phyloP scores from a whole-genome alignment of 2,329 filamentous ascomycete genomes.

The Fusarium ramigenum region DNA sequence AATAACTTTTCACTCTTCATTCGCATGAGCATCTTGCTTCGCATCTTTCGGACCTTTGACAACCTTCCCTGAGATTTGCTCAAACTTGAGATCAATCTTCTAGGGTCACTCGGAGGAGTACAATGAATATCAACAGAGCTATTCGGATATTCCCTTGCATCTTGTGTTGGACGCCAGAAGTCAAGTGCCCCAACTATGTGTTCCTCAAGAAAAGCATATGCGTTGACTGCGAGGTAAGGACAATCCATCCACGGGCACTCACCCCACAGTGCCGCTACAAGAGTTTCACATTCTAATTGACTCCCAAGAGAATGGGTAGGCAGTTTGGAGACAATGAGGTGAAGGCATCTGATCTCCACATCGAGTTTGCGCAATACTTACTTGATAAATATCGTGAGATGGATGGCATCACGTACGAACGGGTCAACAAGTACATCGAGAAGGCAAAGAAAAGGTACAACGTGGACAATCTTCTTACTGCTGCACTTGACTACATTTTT shows the following conservation, averaged over 20 bases:
- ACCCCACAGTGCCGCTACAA: neutral
- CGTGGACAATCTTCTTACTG: conserved; percentile 36
- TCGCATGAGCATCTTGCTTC: neutral
- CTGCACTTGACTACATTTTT: conserved; percentile 36
- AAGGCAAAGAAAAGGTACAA: conserved; percentile 26
- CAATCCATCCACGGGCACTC: neutral
- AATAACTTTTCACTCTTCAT: neutral
- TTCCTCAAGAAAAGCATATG: conserved; percentile 38
- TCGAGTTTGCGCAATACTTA: conserved; percentile 39
- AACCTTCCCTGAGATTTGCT: neutral
- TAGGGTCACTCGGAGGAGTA: neutral
- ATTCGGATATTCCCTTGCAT: conserved; percentile 37
- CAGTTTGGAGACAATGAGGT: conserved; percentile 22
- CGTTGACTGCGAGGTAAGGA: conserved; percentile 39
- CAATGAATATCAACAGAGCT: conserved; percentile 30
- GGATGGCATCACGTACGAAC: conserved; percentile 37
- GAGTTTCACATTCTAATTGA: conserved; percentile 5
- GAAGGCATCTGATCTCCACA: conserved; percentile 36
- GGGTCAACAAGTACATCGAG: conserved; percentile 32
- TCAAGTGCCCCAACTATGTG: conserved; percentile 41
- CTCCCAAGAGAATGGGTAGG: conserved; percentile 14
- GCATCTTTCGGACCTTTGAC: neutral
- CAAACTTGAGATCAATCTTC: neutral
- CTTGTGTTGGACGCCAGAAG: conserved; percentile 36
- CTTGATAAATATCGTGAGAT: conserved; percentile 37